Evolutionary conservation across 2,329 filamentous ascomycete species (phyloP).

Genomic region (Fusarium coicis): DNA sequence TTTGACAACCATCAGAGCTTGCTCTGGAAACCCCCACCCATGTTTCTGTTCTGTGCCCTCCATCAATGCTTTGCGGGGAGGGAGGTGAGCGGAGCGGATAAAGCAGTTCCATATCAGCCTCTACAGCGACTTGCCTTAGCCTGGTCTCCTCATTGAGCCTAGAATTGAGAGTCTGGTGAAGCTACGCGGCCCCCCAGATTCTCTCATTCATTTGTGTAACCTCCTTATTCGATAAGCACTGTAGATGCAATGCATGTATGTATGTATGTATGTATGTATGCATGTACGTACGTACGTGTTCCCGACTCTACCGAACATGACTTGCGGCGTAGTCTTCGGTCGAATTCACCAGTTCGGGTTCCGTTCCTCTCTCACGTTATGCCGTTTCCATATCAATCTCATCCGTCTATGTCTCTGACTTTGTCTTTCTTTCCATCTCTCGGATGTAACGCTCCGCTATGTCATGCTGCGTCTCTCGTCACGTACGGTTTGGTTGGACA

Average conservation of each 20-base stretch:
- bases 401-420: constrained; percentile 5
- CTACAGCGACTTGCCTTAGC: constrained; percentile 1
- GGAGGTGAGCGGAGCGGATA: constrained; percentile 16
- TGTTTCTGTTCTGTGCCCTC: neutral
- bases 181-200: constrained; percentile 1
- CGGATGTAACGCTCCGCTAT: constrained; percentile 25
- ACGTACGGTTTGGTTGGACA: constrained; percentile 13
- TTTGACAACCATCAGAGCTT: constrained; percentile 4
- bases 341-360: constrained; percentile 7
- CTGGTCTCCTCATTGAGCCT: neutral
- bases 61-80: constrained; percentile 1
- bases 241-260: neutral
- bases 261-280: neutral
- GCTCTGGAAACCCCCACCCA: constrained; percentile 10
- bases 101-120: constrained; percentile 23
- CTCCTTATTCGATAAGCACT: neutral
- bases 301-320: neutral
- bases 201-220: constrained; percentile 4
- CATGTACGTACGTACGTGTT: neutral
- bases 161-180: neutral
- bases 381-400: constrained; percentile 13
- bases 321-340: constrained; percentile 10
- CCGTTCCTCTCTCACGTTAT: constrained; percentile 16
- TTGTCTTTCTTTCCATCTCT: neutral
- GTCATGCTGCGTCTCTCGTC: constrained; percentile 15